Conservation (phyloP, 2,329 filamentous ascomycete genomes). For the Fusarium pseudoanthophilum region DNA sequence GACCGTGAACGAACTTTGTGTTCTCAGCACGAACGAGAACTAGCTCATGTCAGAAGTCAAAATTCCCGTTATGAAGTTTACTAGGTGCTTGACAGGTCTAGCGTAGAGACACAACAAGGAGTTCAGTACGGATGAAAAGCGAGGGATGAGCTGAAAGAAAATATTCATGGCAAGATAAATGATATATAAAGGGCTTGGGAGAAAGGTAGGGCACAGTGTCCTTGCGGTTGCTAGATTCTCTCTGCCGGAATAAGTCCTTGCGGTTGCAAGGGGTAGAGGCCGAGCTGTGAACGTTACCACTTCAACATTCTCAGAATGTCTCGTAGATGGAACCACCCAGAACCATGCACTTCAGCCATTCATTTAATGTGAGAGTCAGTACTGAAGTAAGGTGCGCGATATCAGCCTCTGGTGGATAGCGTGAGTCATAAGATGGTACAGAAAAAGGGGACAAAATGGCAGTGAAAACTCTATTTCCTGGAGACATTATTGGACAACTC, state of each 20-base stretch:
- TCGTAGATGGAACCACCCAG: not conserved
- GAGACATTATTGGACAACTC: not conserved
- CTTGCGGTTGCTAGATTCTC: too few relatives aligned
- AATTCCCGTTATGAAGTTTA: accelerated
- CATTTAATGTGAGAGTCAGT: accelerated
- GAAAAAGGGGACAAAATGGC: not conserved
- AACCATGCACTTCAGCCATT: accelerated
- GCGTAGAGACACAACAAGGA: too few relatives aligned
- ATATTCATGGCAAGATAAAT: accelerated
- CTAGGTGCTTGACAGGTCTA: not conserved
- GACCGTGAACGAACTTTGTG: too few relatives aligned
- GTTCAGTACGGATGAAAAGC: accelerated
- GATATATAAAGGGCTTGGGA: accelerated
- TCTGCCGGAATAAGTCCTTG: too few relatives aligned
- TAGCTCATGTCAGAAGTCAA: not conserved
- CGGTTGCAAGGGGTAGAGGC: too few relatives aligned
- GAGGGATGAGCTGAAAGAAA: too few relatives aligned
- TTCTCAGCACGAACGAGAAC: accelerated
- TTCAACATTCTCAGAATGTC: not conserved
- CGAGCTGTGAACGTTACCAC: not conserved
- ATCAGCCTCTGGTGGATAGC: accelerated
- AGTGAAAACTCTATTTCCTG: not conserved
- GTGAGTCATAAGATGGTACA: not conserved
- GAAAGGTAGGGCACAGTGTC: too few relatives aligned
- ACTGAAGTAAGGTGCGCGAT: accelerated